Evolutionary conservation across 176 grass and related monocot species (phyloP).

Genomic region (Elaeis guineensis): DNA sequence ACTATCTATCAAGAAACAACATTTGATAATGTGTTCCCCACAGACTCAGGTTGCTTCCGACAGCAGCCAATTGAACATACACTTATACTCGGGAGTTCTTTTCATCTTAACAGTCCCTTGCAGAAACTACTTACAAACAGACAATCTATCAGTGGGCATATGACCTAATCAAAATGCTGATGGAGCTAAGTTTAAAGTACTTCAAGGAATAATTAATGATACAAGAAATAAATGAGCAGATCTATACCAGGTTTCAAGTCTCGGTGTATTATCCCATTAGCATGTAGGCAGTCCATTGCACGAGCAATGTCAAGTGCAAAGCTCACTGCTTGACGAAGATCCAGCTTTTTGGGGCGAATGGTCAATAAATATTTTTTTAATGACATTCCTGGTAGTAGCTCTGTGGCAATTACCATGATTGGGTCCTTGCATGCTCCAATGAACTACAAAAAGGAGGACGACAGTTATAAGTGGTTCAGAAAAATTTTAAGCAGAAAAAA

Average conservation of each 20-base stretch:
- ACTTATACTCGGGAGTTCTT: too few relatives aligned
- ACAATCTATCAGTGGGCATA: too few relatives aligned
- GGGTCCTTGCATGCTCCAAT: conserved; percentile 60
- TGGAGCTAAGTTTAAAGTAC: too few relatives aligned
- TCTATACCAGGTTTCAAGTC: conserved; percentile 43
- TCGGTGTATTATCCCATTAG: conserved; percentile 53
- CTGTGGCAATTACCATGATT: conserved; percentile 46
- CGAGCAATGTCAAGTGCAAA: conserved; percentile 47
- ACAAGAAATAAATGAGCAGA: background rate
- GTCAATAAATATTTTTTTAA: conserved; percentile 44
- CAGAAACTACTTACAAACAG: too few relatives aligned
- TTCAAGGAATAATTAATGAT: too few relatives aligned
- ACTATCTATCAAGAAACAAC: too few relatives aligned
- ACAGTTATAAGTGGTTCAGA: background rate
- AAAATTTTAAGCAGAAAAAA: too few relatives aligned
- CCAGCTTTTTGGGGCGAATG: conserved; percentile 33
- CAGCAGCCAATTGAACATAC: too few relatives aligned
- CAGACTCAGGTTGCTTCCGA: too few relatives aligned
- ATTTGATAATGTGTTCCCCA: too few relatives aligned
- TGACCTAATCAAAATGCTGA: too few relatives aligned
- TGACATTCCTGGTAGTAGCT: conserved; percentile 40
- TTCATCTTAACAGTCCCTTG: too few relatives aligned
- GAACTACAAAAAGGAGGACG: conserved; percentile 27
- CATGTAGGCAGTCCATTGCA: conserved; percentile 52
- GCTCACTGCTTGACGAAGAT: conserved; percentile 34